Base-by-base conservation (phyloP, 1,284 basidiomycete genomes). In the Austroboletus novae-zelandiae region DNA sequence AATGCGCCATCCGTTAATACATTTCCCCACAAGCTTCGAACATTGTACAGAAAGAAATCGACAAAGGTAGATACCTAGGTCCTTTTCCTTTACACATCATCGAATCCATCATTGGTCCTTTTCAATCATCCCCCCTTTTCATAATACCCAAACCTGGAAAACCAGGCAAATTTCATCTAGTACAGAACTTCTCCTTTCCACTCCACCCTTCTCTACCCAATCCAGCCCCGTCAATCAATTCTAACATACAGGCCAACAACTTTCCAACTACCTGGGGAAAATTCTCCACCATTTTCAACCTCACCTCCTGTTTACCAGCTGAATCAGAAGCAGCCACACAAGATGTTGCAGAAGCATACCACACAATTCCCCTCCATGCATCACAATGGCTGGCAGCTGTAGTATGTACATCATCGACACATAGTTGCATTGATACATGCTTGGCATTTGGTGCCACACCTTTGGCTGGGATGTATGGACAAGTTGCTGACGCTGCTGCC, bases 401-500 rank as follows among this genome's bases (percentile, higher is more conserved):
- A 9, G 17, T 36, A 18, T 2, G 15, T 1, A 36, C 9, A 2
- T 36, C 11, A 18, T 3, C 17, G 2, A 36, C 35, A n/a, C 1
- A 0, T 13, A 6, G 0, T 10, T 23, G 1, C 10, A n/a, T 57
- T 0, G 36, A 57, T 14, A 35, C 37, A 1, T 57, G 54, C 17
- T 0, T 23, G 0, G 51, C 51, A 0, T 57, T 57, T 47, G 71
- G 75, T 0, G 51, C 66, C 0, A 5, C 59, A 0, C 66, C 71
- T 0, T 62, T 62, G 0, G 57, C 60, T 0, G 72, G 76, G 0
- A 37, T 58, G 0, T 75, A 69, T 43, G 71, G 73, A 0, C 2
- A 44, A 0, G 17, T 74, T 0, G 68, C 54, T 0, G 71, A 77
- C 57, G 68, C 67, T 1, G 61, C 18, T 0, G 39, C n/a, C 0